A percentile compares a stretch with the other conserved stretches of the same genome.
These are phyloP conservation scores for Rhodotorula diobovata DNA, from an alignment of 768 basidiomycete species.

Conservation along the genomic window DNA sequence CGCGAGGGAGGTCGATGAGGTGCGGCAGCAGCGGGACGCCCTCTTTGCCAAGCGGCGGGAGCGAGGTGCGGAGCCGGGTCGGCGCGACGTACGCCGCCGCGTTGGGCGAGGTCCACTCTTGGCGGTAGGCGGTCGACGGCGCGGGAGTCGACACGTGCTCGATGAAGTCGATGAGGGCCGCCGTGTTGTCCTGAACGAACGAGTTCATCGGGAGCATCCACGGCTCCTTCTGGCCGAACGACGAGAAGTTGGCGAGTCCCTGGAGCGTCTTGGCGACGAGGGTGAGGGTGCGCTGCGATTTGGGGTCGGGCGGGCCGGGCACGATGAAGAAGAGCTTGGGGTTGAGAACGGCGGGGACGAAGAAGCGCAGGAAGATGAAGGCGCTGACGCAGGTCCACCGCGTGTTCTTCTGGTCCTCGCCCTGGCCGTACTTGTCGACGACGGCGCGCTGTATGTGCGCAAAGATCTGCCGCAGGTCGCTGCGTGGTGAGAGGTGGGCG, in stretches of 20 bases:
- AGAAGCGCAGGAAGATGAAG: slow-evolving; percentile 82
- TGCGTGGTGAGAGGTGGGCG: background rate
- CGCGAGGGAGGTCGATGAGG: slow-evolving; percentile 69
- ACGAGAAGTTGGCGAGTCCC: slow-evolving; percentile 69
- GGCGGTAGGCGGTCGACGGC: slow-evolving; percentile 14
- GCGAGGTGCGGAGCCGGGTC: slow-evolving; percentile 21
- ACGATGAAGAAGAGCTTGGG: slow-evolving; percentile 75
- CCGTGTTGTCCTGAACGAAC: slow-evolving; percentile 62
- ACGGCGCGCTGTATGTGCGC: slow-evolving; percentile 40
- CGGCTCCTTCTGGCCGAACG: slow-evolving; percentile 59
- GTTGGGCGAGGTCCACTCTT: slow-evolving; percentile 37
- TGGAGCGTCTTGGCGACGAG: slow-evolving; percentile 84
- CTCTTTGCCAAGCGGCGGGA: slow-evolving; percentile 52
- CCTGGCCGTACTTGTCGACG: slow-evolving; percentile 23
- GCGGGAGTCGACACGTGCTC: slow-evolving; percentile 41
- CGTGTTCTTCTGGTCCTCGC: slow-evolving; percentile 45
- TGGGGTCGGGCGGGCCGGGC: slow-evolving; percentile 48
- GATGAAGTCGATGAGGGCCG: slow-evolving; percentile 71
- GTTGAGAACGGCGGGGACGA: slow-evolving; percentile 83
- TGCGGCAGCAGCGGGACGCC: slow-evolving; percentile 62
- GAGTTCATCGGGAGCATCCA: slow-evolving; percentile 72
- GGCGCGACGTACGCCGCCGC: slow-evolving; percentile 36
- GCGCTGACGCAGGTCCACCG: slow-evolving; percentile 81
- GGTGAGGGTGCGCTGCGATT: slow-evolving; percentile 66
- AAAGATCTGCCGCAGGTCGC: slow-evolving; percentile 42